These are phyloP conservation scores for Botrytis hyacinthi DNA, from an alignment of 2,329 filamentous ascomycete genomes.

Conservation along the genomic window DNA sequence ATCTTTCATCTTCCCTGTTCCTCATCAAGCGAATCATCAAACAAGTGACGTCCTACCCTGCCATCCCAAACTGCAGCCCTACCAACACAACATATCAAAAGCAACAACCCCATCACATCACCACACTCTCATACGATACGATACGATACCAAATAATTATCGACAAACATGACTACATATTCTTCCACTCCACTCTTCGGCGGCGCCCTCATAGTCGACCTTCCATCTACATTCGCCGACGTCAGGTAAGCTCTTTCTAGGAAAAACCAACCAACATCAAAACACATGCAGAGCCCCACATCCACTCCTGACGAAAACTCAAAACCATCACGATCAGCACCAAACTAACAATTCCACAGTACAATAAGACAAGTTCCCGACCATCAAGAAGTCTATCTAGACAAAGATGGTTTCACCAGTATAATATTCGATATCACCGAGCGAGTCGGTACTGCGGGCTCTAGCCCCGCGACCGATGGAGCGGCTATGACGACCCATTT, in stretches of 20 bases:
- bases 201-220: slow-evolving; percentile 66
- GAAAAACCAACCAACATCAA: background rate
- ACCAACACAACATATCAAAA: slow-evolving; percentile 15
- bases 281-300: slow-evolving; percentile 11
- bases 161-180: slow-evolving; percentile 11
- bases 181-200: slow-evolving; percentile 61
- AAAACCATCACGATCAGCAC: slow-evolving; percentile 19
- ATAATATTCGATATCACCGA: slow-evolving; percentile 91
- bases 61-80: slow-evolving; percentile 10
- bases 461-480: slow-evolving; percentile 61
- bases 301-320: slow-evolving; percentile 2
- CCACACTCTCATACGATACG: background rate
- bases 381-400: slow-evolving; percentile 91
- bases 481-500: slow-evolving; percentile 67
- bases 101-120: background rate
- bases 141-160: background rate
- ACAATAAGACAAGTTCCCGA: slow-evolving; percentile 74
- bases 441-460: slow-evolving; percentile 60
- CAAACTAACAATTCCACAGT: slow-evolving; percentile 45
- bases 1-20: slow-evolving; percentile 5
- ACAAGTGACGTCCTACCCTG: slow-evolving; percentile 14
- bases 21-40: slow-evolving; percentile 4
- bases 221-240: slow-evolving; percentile 68
- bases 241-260: slow-evolving; percentile 58
- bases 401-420: slow-evolving; percentile 76